Evolutionary conservation across 768 basidiomycete genomes (phyloP), one percentile per base, ranked within the genome.

Genomic region (Neoboletus brunneissimus): DNA sequence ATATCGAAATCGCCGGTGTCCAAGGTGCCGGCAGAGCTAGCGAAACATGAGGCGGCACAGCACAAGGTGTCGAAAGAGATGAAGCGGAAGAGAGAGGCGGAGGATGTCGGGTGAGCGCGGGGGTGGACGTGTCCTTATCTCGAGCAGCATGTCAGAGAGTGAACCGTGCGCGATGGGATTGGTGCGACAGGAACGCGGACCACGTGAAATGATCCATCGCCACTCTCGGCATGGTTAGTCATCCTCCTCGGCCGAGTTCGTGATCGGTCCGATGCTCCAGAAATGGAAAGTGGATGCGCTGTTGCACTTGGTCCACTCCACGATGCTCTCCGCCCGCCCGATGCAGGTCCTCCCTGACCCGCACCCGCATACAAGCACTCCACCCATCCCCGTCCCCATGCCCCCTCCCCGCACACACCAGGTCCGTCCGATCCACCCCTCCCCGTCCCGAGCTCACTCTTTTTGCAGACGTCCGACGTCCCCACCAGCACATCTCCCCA

Each of bases 1-100:
- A 94, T 96, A 63, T 87, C 87, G 18, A 98, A 98, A 80, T 92
- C 89, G 61, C 94, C 94, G 0, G 88, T 94, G 60, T 92, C 89
- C 12, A 94, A 94, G 70, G 88, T 97, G 53, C 82, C 95, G 9
- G 72, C 80, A 7, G 95, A 98, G 67, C 77, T 98, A 54, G 93
- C 91, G 13, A 87, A 89, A 65, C 96, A 98, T 71, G 93, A 94
- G 67, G 76, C 93, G 1, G 94, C 95, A 6, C 91, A 93, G 72
- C 91, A 94, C 69, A 87, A 87, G 68, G 87, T 97, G 42, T 89
- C 94, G 53, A 79, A 87, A 66, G 94, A 96, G 73, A 97, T 96
- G 94, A 97, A 95, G 79, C 81, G 92, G 64, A 94, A 92, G 77
- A 81, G 91, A 41, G 91, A 94, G 27, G 88, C 79, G 47, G 91